Conservation (phyloP, 495 filamentous ascomycete species). For the Articulospora tetracladia region DNA sequence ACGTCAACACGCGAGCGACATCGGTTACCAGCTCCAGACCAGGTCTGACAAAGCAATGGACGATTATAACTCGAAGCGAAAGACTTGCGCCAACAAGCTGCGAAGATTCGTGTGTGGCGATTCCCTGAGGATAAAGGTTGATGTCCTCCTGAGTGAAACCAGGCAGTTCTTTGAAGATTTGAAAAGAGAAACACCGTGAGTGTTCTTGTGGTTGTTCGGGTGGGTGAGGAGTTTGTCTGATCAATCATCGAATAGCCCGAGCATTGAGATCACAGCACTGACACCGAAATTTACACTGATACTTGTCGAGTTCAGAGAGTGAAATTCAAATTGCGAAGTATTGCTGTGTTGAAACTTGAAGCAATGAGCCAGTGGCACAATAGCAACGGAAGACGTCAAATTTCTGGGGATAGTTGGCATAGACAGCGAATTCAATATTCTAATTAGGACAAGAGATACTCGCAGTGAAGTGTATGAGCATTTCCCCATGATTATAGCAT, state of each 20-base stretch:
- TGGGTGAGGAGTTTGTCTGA: neutral
- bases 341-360: neutral
- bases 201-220: neutral
- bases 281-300: neutral
- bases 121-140: neutral
- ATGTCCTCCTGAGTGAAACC: neutral
- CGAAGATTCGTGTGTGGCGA: neutral
- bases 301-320: neutral
- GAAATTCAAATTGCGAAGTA: neutral
- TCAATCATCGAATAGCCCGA: neutral
- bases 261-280: neutral
- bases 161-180: neutral
- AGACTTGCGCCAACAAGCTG: neutral
- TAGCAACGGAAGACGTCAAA: no score
- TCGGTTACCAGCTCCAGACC: neutral
- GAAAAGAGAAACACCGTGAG: neutral
- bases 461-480: no score
- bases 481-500: no score
- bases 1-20: neutral
- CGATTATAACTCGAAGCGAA: neutral
- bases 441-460: no score
- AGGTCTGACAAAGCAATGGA: neutral
- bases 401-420: no score
- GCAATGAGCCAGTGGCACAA: no score
- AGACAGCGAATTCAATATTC: no score